Percentiles rank a stretch among this genome's conserved stretches.
Evolutionary conservation across 2,329 filamentous ascomycete genomes (phyloP).

Genomic region (Xylaria sp.): DNA sequence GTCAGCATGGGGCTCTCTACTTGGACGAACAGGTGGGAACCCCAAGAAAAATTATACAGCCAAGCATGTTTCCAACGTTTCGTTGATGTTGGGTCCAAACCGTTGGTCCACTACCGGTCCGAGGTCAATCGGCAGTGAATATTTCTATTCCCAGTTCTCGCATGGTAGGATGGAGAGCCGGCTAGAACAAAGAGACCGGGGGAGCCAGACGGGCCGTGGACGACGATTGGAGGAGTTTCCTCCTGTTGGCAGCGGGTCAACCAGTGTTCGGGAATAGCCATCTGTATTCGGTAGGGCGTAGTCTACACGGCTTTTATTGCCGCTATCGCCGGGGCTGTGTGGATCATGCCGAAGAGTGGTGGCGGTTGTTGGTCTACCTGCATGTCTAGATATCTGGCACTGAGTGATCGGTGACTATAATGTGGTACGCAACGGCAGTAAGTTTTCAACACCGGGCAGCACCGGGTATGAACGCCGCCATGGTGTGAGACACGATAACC

Average conservation of each 20-base stretch:
- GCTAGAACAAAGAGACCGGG: not conserved
- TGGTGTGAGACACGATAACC: not conserved
- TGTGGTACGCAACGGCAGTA: not conserved
- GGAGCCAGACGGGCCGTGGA: not conserved
- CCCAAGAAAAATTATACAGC: not conserved
- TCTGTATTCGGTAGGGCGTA: slow-evolving; percentile 23
- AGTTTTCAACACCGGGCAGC: not conserved
- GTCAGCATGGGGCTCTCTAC: not conserved
- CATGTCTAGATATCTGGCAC: not conserved
- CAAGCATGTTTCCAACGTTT: not conserved
- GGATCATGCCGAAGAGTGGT: slow-evolving; percentile 19
- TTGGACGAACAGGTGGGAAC: not conserved
- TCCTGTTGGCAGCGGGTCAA: not conserved
- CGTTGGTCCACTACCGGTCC: not conserved
- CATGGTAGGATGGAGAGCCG: not conserved
- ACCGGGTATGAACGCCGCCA: not conserved
- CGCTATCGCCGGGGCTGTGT: slow-evolving; percentile 19
- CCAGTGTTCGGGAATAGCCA: not conserved
- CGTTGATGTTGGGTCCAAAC: not conserved
- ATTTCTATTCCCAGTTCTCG: slow-evolving; percentile 9
- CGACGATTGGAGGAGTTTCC: slow-evolving; percentile 3
- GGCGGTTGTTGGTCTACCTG: not conserved
- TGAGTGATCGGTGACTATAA: not conserved
- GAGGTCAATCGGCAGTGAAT: slow-evolving; percentile 8
- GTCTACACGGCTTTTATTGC: slow-evolving; percentile 15